phyloP scores from a whole-genome alignment of 257 asterid species.

The Craterostigma plantagineum region DNA sequence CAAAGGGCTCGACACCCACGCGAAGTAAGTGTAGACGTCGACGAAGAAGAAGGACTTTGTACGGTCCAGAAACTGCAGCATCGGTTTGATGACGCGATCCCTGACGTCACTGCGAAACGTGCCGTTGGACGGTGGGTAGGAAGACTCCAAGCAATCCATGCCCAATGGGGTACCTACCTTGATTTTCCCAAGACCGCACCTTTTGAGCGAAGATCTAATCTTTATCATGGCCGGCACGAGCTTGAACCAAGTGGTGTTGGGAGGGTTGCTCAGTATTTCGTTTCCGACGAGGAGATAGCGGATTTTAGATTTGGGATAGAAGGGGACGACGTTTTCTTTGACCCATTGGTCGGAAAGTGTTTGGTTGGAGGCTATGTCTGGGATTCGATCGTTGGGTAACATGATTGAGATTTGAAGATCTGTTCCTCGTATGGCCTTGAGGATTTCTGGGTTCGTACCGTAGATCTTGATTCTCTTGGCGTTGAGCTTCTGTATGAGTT shows the following conservation, averaged over 20 bases:
- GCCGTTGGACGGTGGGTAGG: slow-evolving; percentile 75
- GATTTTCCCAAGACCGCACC: slow-evolving; percentile 29
- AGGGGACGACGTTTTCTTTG: slow-evolving; percentile 35
- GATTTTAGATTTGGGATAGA: slow-evolving; percentile 51
- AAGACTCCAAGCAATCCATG: slow-evolving; percentile 53
- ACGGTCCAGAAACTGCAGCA: slow-evolving; percentile 39
- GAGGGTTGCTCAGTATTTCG: slow-evolving; percentile 60
- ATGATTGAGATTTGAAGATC: slow-evolving; percentile 59
- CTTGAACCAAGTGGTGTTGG: slow-evolving; percentile 62
- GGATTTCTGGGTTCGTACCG: slow-evolving; percentile 46
- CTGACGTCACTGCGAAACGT: slow-evolving; percentile 46
- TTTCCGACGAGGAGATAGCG: slow-evolving; percentile 88
- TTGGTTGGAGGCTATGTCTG: slow-evolving; percentile 46
- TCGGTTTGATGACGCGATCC: slow-evolving; percentile 34
- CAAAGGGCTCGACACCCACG: slow-evolving; percentile 47
- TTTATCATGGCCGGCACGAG: slow-evolving; percentile 78
- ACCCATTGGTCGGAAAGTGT: slow-evolving; percentile 68
- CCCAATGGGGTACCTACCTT: slow-evolving; percentile 84
- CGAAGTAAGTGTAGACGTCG: slow-evolving; percentile 70
- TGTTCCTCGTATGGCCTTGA: slow-evolving; percentile 39
- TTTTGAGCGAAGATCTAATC: slow-evolving; percentile 45
- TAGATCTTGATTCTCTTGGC: slow-evolving; percentile 71
- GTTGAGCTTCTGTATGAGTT: slow-evolving; percentile 38
- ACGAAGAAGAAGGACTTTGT: slow-evolving; percentile 73
- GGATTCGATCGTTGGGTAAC: slow-evolving; percentile 69